These are phyloP conservation scores for Picochlorum costavermella DNA, from an alignment of 139 green algal genomes.

Conservation along the genomic window DNA sequence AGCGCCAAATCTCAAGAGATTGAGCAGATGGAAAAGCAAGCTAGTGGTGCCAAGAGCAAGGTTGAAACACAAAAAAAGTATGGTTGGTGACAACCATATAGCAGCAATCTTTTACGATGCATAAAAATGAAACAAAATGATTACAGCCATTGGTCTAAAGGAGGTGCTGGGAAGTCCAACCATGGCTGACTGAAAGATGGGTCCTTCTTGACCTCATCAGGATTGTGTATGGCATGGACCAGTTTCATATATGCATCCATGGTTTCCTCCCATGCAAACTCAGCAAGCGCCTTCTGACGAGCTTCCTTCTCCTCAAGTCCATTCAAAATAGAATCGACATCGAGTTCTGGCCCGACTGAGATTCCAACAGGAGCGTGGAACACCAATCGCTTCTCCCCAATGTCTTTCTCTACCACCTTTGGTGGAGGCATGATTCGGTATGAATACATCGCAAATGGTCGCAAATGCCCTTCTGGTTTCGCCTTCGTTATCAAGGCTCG, in stretches of 20 bases:
- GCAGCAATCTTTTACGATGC: neutral
- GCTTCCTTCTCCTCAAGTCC: slow-evolving; percentile 48
- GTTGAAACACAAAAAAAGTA: slow-evolving; percentile 63
- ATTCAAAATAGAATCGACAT: slow-evolving; percentile 39
- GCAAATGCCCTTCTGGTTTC: slow-evolving; percentile 71
- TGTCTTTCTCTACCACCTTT: slow-evolving; percentile 55
- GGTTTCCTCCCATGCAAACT: slow-evolving; percentile 27
- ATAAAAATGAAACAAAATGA: slow-evolving; percentile 3
- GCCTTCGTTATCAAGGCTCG: slow-evolving; percentile 55
- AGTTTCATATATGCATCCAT: slow-evolving; percentile 42
- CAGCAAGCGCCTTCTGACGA: slow-evolving; percentile 33
- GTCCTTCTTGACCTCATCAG: slow-evolving; percentile 20
- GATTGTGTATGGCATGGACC: slow-evolving; percentile 50
- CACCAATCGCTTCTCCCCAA: slow-evolving; percentile 75
- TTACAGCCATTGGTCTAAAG: slow-evolving; percentile 15
- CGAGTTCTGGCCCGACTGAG: slow-evolving; percentile 54
- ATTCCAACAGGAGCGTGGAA: slow-evolving; percentile 68
- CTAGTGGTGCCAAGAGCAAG: slow-evolving; percentile 53
- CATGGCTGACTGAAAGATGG: slow-evolving; percentile 19
- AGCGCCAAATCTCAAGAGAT: slow-evolving; percentile 45
- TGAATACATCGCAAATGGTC: slow-evolving; percentile 87
- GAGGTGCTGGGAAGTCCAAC: slow-evolving; percentile 10
- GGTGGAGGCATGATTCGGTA: slow-evolving; percentile 92
- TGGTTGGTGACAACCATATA: slow-evolving; percentile 38
- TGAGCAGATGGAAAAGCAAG: slow-evolving; percentile 48